phyloP scores from a whole-genome alignment of 495 filamentous ascomycete genomes.

The Penicillium arizonense region DNA sequence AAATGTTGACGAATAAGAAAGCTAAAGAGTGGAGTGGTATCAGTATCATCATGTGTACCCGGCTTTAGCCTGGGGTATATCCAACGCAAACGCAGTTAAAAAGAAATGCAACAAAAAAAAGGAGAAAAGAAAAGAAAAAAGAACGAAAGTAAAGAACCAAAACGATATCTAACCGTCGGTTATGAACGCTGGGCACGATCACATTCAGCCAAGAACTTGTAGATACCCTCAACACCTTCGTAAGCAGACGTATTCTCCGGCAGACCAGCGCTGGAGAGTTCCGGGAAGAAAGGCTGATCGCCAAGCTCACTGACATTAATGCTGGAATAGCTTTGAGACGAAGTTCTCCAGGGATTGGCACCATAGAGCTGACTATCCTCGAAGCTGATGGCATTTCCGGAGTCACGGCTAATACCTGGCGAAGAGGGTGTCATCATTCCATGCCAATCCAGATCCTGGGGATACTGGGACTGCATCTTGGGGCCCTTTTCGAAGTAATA shows the following conservation, averaged over 20 bases:
- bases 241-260: constrained; percentile 54
- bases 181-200: constrained; percentile 52
- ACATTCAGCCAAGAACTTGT: constrained; percentile 83
- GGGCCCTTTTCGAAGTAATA: constrained; percentile 32
- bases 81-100: background rate
- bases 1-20: constrained; percentile 1
- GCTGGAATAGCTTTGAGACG: constrained; percentile 47
- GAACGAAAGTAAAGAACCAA: constrained; percentile 2
- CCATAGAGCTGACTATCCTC: constrained; percentile 45
- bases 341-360: constrained; percentile 50
- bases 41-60: constrained; percentile 13
- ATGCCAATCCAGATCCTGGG: constrained; percentile 51
- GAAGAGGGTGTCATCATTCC: constrained; percentile 52
- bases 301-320: constrained; percentile 54
- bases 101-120: background rate
- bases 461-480: constrained; percentile 18
- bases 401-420: constrained; percentile 17
- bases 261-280: constrained; percentile 33
- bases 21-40: constrained; percentile 30
- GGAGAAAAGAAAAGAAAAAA: background rate
- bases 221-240: constrained; percentile 82
- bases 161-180: background rate
- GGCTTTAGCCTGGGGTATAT: constrained; percentile 9
- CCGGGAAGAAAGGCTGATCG: constrained; percentile 40
- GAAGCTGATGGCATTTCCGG: constrained; percentile 40